A percentile compares a stretch with the other conserved stretches of the same genome.
phyloP scores from a whole-genome alignment of 257 asterid genomes.

The Galeopsis tetrahit region DNA sequence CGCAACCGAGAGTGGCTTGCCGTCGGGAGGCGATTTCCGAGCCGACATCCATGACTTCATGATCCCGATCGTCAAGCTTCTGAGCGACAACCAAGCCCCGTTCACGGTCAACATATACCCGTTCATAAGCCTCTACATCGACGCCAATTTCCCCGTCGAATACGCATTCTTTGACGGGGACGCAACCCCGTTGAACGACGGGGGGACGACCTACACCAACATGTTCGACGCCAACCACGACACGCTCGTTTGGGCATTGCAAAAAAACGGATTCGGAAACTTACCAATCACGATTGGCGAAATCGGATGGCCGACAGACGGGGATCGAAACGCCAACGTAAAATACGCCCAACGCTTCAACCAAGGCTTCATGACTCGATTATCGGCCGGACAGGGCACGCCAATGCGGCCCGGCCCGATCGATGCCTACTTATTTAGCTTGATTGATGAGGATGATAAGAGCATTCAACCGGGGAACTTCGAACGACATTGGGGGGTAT shows the following conservation, averaged over 20 bases:
- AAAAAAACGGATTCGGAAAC: conserved; percentile 65
- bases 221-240: conserved; percentile 88
- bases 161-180: conserved; percentile 76
- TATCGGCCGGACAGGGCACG: conserved; percentile 68
- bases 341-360: conserved; percentile 60
- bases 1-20: conserved; percentile 33
- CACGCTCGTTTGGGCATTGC: conserved; percentile 79
- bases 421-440: conserved; percentile 73
- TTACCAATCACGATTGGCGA: conserved; percentile 72
- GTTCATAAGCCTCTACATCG: conserved; percentile 63
- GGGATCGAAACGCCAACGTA: conserved; percentile 66
- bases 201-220: conserved; percentile 64
- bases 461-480: conserved; percentile 81
- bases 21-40: conserved; percentile 68
- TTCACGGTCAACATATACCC: conserved; percentile 69
- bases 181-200: conserved; percentile 59
- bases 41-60: conserved; percentile 51
- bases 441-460: conserved; percentile 80
- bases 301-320: conserved; percentile 92
- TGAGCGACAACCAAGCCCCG: conserved; percentile 54
- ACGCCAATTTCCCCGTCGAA: conserved; percentile 58
- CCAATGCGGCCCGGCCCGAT: conserved; percentile 80
- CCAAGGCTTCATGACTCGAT: conserved; percentile 76
- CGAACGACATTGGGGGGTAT: conserved; percentile 86
- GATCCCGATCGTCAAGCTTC: conserved; percentile 49